Base-by-base conservation (phyloP, 257 asterid species). In the Striga asiatica region DNA sequence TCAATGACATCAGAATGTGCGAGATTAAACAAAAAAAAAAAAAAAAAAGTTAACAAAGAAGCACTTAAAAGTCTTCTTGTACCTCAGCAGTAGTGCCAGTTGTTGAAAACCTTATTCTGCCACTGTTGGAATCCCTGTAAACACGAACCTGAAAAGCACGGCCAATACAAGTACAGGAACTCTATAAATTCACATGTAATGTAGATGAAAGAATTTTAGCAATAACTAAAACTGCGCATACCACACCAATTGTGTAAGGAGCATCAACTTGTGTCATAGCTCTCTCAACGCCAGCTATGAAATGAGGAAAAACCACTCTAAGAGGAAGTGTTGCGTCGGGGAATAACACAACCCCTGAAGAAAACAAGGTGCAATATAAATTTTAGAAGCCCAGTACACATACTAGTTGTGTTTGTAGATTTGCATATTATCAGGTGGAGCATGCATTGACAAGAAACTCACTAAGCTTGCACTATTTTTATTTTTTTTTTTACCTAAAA, bases 11-110 rank as follows among this genome's bases (percentile, higher is more conserved):
- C 39, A 49, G 11, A 16, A 21, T n/a, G 54, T 21, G 13, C 3
- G 32, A 62, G 7, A 51, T 24, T 11, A 19, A 58, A 37, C 28
- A 37, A 39, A 58, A 37, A 31, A 27, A 39, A 32, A 65, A 20
- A 60, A 48, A 60, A 32, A 50, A 31, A 22, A 25, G 23, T 47
- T 48, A 29, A 20, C 25, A 50, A 52, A 56, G 52, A 20, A 14
- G 42, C 37, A 17, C 16, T 50, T 17, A 17, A 46, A 32, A 53
- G 38, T 51, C 56, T 73, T 35, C 41, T 32, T 48, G 41, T 65
- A 89, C 98, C 97, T 92, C 98, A 58, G 98, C 98, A 60, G 98
- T 92, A 59, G 84, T 78, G 34, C 98, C 98, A 18, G 81, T 79
- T 39, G 73, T 81, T 50, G 97, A 77, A 68, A 83, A 74, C 72